phyloP scores from a whole-genome alignment of 306 rosid species.

The Citrullus colocynthis region DNA sequence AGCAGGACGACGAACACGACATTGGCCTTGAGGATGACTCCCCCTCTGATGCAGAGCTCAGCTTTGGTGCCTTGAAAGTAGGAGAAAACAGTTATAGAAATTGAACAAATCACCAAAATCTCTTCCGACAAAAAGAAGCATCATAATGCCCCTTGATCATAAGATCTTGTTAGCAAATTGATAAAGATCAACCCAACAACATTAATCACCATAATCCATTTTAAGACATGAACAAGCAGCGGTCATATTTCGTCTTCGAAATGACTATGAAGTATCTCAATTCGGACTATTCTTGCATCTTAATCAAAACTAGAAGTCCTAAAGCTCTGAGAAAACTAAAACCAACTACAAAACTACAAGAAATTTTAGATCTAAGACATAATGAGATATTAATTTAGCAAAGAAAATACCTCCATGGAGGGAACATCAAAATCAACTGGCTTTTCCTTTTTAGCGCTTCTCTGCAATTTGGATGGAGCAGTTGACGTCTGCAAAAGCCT shows the following conservation, averaged over 20 bases:
- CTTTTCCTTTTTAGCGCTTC: constrained; percentile 15
- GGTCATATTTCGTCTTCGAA: not conserved
- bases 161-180: not conserved
- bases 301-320: not conserved
- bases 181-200: not conserved
- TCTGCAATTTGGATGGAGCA: constrained; percentile 38
- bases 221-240: not conserved
- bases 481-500: constrained; percentile 51
- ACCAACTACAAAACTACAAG: not conserved
- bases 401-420: constrained; percentile 31
- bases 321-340: not conserved
- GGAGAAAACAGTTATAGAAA: not conserved
- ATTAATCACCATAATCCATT: not conserved
- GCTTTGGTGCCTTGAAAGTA: constrained; percentile 33
- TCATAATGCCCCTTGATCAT: not conserved
- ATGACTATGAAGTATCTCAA: not conserved
- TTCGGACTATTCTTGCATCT: not conserved
- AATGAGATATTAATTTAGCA: not conserved
- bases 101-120: not conserved
- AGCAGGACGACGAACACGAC: constrained; percentile 21
- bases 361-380: not conserved
- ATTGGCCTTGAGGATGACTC: constrained; percentile 36
- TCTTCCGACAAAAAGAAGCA: not conserved
- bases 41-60: constrained; percentile 50
- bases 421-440: constrained; percentile 16